Percentiles rank a stretch among this genome's conserved stretches.
phyloP scores from a whole-genome alignment of 257 asterid genomes.

The Solanum tacnaense region DNA sequence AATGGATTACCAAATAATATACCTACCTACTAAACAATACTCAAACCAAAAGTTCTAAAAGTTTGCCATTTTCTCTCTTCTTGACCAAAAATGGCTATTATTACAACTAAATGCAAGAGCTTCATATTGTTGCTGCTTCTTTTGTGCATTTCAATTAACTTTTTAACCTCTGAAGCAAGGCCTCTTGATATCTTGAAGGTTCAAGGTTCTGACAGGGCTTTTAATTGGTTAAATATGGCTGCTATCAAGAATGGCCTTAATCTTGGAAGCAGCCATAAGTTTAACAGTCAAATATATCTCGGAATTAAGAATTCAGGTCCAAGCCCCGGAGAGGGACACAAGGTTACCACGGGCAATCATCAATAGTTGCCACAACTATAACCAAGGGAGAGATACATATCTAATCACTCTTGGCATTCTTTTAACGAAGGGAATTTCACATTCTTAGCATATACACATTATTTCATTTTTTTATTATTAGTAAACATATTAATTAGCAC shows the following conservation, averaged over 20 bases:
- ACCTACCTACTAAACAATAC: background rate
- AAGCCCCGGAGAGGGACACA: conserved; percentile 24
- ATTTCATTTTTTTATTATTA: background rate
- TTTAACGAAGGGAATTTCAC: background rate
- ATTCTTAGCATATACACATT: background rate
- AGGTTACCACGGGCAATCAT: background rate
- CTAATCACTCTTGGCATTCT: background rate
- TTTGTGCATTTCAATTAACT: conserved; percentile 3
- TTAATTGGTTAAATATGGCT: background rate
- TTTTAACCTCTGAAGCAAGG: conserved; percentile 20
- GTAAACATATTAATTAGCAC: background rate
- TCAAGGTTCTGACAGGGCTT: background rate
- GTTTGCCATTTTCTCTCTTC: conserved; percentile 7
- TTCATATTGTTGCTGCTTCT: background rate
- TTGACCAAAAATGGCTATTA: background rate
- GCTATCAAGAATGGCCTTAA: conserved; percentile 7
- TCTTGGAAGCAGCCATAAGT: background rate
- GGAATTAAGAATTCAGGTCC: conserved; percentile 25
- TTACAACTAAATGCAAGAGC: background rate
- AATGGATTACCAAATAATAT: background rate
- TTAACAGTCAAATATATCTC: background rate
- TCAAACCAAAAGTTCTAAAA: background rate
- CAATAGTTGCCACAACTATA: background rate
- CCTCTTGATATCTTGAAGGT: conserved; percentile 10
- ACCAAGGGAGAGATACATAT: background rate